Conservation (phyloP, 1,284 basidiomycete species). For the Ganoderma sp. region DNA sequence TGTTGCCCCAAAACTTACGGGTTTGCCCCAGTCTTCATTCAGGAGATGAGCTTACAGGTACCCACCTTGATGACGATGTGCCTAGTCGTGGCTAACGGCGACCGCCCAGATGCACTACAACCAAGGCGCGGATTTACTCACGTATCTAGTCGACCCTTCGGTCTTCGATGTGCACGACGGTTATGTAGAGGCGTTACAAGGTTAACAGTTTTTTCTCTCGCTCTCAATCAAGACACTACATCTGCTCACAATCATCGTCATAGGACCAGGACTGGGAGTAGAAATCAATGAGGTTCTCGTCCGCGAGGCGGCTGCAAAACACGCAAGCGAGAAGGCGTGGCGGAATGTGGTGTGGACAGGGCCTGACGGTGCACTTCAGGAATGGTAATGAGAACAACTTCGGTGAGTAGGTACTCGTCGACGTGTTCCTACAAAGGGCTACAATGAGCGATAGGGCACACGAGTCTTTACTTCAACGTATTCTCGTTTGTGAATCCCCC, state of each 20-base stretch:
- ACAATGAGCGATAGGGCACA: no score
- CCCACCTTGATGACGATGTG: constrained; percentile 7
- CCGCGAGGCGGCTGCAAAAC: constrained; percentile 50
- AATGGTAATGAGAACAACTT: constrained; percentile 52
- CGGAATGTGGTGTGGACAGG: constrained; percentile 70
- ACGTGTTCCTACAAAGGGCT: background rate
- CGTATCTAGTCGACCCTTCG: constrained; percentile 61
- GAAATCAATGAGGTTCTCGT: constrained; percentile 72
- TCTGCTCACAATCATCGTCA: background rate
- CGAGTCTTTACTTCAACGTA: no score
- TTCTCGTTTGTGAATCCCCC: no score
- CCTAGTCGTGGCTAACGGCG: background rate
- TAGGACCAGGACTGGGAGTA: constrained; percentile 72
- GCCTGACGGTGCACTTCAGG: constrained; percentile 56
- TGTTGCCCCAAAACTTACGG: background rate
- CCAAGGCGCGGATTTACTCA: constrained; percentile 71
- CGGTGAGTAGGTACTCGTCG: background rate
- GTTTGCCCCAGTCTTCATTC: constrained; percentile 55
- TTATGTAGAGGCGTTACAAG: constrained; percentile 58
- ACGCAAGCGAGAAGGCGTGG: constrained; percentile 51
- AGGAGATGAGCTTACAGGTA: constrained; percentile 73
- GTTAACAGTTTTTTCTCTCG: constrained; percentile 36
- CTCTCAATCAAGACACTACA: background rate
- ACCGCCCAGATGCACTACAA: constrained; percentile 73
- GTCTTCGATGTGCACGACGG: constrained; percentile 71